These are phyloP conservation scores for Cordyceps fumosorosea DNA, from an alignment of 2,329 filamentous ascomycete species.

Conservation along the genomic window DNA sequence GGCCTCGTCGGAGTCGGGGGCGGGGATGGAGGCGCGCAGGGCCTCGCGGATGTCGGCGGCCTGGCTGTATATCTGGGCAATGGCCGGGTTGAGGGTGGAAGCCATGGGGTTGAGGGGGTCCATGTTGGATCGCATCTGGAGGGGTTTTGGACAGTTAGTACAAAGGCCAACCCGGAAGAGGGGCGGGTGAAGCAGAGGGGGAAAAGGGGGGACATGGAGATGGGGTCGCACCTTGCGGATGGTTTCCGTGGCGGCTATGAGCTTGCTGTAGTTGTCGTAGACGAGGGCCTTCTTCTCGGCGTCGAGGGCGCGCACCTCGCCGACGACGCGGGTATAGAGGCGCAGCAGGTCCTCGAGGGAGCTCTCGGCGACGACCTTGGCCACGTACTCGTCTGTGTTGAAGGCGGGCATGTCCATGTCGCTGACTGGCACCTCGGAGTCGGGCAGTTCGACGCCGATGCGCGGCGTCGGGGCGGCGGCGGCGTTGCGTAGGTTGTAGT, in stretches of 20 bases:
- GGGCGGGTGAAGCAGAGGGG: neutral
- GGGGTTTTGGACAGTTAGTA: neutral
- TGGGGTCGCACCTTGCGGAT: constrained; percentile 61
- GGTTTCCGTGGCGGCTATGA: constrained; percentile 94
- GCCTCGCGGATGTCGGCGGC: constrained; percentile 48
- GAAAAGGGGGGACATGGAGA: neutral
- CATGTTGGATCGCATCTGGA: constrained; percentile 71
- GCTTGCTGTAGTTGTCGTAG: constrained; percentile 96
- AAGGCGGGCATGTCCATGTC: constrained; percentile 73
- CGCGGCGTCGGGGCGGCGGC: constrained; percentile 24
- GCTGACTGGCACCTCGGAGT: constrained; percentile 54
- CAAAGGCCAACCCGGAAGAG: neutral
- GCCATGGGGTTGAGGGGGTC: constrained; percentile 70
- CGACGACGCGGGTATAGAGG: constrained; percentile 64
- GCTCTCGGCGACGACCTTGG: constrained; percentile 52
- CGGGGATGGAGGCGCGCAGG: constrained; percentile 40
- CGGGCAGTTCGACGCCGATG: constrained; percentile 33
- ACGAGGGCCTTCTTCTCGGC: constrained; percentile 95
- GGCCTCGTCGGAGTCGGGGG: constrained; percentile 36
- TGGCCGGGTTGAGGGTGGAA: constrained; percentile 64
- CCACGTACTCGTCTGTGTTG: constrained; percentile 63
- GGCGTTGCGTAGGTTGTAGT: constrained; percentile 68
- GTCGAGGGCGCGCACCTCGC: constrained; percentile 82
- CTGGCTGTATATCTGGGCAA: constrained; percentile 65
- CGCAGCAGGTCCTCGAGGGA: constrained; percentile 62